A percentile compares a stretch with the other conserved stretches of the same genome.
Conservation (phyloP, 1,139 yeast species). For the Nematodospora anomalae region DNA sequence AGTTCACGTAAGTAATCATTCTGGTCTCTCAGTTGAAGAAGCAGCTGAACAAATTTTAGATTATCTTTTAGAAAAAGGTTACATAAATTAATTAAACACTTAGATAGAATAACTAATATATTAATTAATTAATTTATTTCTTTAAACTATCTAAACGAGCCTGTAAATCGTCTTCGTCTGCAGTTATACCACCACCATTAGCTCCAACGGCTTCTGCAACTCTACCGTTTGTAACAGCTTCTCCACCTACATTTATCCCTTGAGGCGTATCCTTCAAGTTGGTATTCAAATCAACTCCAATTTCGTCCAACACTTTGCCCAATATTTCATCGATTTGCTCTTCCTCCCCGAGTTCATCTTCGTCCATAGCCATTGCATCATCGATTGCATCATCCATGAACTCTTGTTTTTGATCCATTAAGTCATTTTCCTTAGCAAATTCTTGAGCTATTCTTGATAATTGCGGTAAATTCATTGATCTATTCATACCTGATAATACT, state of each 20-base stretch:
- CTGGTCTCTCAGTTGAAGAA: constrained; percentile 69
- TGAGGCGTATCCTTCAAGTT: constrained; percentile 69
- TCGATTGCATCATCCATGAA: constrained; percentile 98
- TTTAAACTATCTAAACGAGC: constrained; percentile 85
- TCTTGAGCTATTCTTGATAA: constrained; percentile 90
- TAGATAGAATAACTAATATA: neutral
- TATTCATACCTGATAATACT: constrained; percentile 81
- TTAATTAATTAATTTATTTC: constrained; percentile 30
- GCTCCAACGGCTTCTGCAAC: constrained; percentile 51
- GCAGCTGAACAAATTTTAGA: constrained; percentile 72
- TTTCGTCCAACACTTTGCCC: constrained; percentile 88
- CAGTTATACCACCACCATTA: constrained; percentile 30
- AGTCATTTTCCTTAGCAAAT: constrained; percentile 88
- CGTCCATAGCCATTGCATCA: constrained; percentile 87
- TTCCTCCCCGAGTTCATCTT: constrained; percentile 62
- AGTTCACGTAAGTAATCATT: constrained; percentile 72
- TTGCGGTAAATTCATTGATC: constrained; percentile 87
- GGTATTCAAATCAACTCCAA: constrained; percentile 83
- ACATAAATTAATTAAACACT: constrained; percentile 24
- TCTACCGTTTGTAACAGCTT: constrained; percentile 28
- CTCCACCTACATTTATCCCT: constrained; percentile 36
- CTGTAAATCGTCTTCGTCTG: constrained; percentile 81
- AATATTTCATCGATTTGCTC: constrained; percentile 94
- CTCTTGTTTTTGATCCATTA: constrained; percentile 98
- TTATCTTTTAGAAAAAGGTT: constrained; percentile 60